Evolutionary conservation across 2,329 filamentous ascomycete species (phyloP).

Genomic region (Xylariaceae sp.): DNA sequence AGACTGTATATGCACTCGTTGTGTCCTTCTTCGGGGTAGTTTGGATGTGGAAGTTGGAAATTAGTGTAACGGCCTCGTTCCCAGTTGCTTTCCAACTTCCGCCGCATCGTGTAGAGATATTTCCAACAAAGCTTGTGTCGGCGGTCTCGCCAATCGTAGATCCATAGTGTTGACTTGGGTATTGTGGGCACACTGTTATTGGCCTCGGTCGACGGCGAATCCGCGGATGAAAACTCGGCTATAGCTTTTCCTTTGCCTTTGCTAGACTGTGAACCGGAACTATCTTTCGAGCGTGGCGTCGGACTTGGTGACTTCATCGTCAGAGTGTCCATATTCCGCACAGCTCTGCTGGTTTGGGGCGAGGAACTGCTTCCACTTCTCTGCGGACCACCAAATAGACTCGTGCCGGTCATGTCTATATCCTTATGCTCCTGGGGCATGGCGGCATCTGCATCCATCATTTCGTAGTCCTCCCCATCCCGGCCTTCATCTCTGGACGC

Average conservation of each 20-base stretch:
- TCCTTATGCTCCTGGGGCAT: constrained; percentile 25
- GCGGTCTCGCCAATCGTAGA: constrained; percentile 44
- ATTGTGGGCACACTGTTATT: constrained; percentile 24
- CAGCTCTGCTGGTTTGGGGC: constrained; percentile 24
- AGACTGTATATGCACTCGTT: constrained; percentile 92
- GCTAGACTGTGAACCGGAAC: constrained; percentile 14
- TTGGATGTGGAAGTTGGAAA: constrained; percentile 85
- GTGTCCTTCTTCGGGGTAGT: constrained; percentile 75
- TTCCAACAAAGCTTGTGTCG: constrained; percentile 79
- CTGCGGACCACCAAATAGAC: constrained; percentile 27
- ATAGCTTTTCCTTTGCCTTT: constrained; percentile 37
- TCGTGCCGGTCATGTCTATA: constrained; percentile 24
- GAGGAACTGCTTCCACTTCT: constrained; percentile 27
- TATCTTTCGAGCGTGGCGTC: constrained; percentile 29
- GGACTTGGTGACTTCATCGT: constrained; percentile 35
- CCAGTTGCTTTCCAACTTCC: constrained; percentile 86
- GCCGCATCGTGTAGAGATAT: constrained; percentile 83
- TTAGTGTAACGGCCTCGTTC: constrained; percentile 73
- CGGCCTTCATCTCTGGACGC: constrained; percentile 40
- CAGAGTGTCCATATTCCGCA: constrained; percentile 30
- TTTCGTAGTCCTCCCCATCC: constrained; percentile 47
- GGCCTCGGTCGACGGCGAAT: constrained; percentile 10
- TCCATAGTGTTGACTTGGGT: constrained; percentile 45
- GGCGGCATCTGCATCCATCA: constrained; percentile 37
- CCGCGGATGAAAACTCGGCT: constrained; percentile 17